These are phyloP conservation scores for Salix viminalis DNA, from an alignment of 345 rosid species.

Conservation along the genomic window DNA sequence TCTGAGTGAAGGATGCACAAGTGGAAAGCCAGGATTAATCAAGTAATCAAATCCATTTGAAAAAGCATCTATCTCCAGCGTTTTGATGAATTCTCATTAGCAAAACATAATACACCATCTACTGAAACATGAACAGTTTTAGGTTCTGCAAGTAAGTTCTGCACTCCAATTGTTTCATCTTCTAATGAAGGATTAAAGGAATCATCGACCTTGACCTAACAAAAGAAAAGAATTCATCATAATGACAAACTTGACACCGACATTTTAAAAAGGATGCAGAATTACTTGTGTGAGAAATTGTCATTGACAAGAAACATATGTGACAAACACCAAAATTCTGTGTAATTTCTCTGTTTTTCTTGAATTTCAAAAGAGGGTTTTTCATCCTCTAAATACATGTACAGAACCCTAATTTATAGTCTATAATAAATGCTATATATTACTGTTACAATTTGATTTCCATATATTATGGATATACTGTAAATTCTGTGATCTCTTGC, in stretches of 20 bases:
- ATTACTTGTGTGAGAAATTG: neutral
- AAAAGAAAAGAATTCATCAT: neutral
- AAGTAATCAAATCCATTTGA: neutral
- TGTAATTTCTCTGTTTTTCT: too few species aligned
- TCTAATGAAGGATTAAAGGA: conserved; percentile 33
- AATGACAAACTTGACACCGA: conserved; percentile 4
- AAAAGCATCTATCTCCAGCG: conserved; percentile 33
- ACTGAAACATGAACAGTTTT: conserved; percentile 42
- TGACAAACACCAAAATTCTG: too few species aligned
- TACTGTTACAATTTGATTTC: too few species aligned
- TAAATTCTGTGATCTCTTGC: too few species aligned
- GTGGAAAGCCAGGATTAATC: too few species aligned
- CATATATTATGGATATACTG: too few species aligned
- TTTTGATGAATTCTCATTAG: conserved; percentile 47
- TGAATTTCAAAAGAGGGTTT: too few species aligned
- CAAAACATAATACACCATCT: conserved; percentile 47
- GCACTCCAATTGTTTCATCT: conserved; percentile 44
- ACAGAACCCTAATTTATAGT: too few species aligned
- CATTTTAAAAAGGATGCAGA: neutral
- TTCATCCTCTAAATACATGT: too few species aligned
- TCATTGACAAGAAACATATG: neutral
- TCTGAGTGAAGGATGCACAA: neutral
- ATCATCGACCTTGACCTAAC: conserved; percentile 47
- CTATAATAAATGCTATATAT: too few species aligned
- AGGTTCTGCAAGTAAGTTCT: conserved; percentile 45